A percentile compares a stretch with the other conserved stretches of the same genome.
Conservation (phyloP, 345 rosid genomes). For the Nephelium lappaceum region DNA sequence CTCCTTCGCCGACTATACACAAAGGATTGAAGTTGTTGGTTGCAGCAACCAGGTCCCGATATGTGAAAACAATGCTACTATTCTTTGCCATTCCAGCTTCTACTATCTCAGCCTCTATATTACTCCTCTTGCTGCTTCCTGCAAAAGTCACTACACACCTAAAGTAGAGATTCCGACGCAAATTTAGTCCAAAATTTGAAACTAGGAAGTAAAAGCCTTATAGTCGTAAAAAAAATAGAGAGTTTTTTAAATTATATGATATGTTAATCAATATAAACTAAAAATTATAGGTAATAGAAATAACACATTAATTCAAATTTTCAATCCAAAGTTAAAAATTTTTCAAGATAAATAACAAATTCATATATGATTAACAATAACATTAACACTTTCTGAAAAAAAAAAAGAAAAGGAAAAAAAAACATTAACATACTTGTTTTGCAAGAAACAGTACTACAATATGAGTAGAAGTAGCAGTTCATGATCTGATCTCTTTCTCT, state of each 20-base stretch:
- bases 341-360: not conserved
- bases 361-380: no score
- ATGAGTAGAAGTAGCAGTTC: constrained; percentile 24
- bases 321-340: not conserved
- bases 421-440: constrained; percentile 30
- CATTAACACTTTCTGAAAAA: no score
- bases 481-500: not conserved
- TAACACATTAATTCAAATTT: not conserved
- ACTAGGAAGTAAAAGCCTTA: not conserved
- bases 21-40: constrained; percentile 54
- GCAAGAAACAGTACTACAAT: constrained; percentile 22
- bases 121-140: constrained; percentile 48
- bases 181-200: not conserved
- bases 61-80: constrained; percentile 40
- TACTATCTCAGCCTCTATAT: constrained; percentile 49
- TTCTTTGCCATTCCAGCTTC: constrained; percentile 44
- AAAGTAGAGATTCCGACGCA: not conserved
- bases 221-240: no score
- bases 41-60: constrained; percentile 50
- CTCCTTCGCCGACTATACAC: constrained; percentile 66
- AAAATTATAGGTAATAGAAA: not conserved
- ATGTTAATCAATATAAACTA: not conserved
- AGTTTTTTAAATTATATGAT: not conserved
- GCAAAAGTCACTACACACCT: not conserved
- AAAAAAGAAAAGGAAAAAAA: no score